Percentiles rank a stretch among this genome's conserved stretches.
Evolutionary conservation across 2,329 filamentous ascomycete species (phyloP).

Genomic region (Epichloe baconii): DNA sequence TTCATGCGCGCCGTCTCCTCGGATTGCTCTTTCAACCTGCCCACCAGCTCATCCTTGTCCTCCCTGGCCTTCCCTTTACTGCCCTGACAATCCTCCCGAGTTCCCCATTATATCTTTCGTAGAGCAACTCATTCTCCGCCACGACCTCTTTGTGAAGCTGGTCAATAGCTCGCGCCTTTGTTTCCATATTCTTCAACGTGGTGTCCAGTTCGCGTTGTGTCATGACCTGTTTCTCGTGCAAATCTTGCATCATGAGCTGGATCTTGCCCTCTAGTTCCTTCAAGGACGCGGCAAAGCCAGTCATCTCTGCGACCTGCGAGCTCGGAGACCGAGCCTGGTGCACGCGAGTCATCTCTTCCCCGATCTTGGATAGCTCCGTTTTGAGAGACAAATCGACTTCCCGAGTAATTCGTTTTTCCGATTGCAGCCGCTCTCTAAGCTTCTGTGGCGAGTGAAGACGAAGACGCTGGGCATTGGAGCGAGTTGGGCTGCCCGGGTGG

Average conservation of each 20-base stretch:
- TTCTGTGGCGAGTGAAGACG: conserved; percentile 61
- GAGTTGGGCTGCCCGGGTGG: conserved; percentile 16
- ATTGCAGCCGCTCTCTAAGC: conserved; percentile 71
- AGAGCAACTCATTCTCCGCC: conserved; percentile 85
- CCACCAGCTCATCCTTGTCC: conserved; percentile 65
- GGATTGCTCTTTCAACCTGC: conserved; percentile 55
- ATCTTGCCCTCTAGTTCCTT: conserved; percentile 55
- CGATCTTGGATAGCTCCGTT: conserved; percentile 66
- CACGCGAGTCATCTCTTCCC: conserved; percentile 59
- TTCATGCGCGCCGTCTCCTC: conserved; percentile 68
- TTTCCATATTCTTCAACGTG: conserved; percentile 60
- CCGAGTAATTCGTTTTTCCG: conserved; percentile 62
- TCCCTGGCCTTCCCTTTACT: conserved; percentile 58
- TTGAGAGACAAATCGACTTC: conserved; percentile 57
- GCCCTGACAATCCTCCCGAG: conserved; percentile 70
- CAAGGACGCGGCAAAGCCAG: conserved; percentile 35
- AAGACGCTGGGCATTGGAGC: conserved; percentile 35
- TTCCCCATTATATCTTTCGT: conserved; percentile 87
- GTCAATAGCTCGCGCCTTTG: conserved; percentile 69
- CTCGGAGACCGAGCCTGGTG: conserved; percentile 15
- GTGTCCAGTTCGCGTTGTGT: conserved; percentile 61
- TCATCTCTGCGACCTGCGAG: conserved; percentile 17
- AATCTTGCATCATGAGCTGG: conserved; percentile 42
- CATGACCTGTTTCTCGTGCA: conserved; percentile 46
- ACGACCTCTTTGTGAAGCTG: conserved; percentile 78